Conservation (phyloP, 2,329 filamentous ascomycete genomes). For the Decorospora gaudefroyi region DNA sequence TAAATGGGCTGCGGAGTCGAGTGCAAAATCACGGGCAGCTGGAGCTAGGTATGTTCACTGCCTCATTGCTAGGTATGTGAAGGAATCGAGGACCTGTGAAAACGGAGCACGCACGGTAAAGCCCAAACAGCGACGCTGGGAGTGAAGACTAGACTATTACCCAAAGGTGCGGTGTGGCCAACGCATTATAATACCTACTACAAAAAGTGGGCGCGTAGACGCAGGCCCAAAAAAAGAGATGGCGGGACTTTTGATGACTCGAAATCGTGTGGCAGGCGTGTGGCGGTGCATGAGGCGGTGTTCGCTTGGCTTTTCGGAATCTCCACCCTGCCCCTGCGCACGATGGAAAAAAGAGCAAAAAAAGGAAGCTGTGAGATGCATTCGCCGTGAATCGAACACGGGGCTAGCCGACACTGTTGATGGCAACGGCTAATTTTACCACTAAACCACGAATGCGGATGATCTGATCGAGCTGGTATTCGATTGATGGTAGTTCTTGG, state of each 20-base stretch:
- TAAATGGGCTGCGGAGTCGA: no score
- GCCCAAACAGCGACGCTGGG: background rate
- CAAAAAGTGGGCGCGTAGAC: conserved; percentile 19
- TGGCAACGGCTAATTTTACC: conserved; percentile 25
- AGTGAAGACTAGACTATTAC: background rate
- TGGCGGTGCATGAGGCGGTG: conserved; percentile 25
- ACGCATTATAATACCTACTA: conserved; percentile 16
- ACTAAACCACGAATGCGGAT: conserved; percentile 22
- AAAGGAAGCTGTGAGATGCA: conserved; percentile 3
- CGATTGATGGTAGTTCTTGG: background rate
- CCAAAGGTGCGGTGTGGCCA: conserved; percentile 6
- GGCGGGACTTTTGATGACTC: conserved; percentile 25
- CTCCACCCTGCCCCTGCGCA: no score
- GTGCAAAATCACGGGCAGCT: no score
- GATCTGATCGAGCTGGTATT: background rate
- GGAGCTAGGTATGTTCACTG: conserved; percentile 5
- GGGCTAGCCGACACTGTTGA: conserved; percentile 17
- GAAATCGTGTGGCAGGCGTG: conserved; percentile 22
- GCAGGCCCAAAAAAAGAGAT: conserved; percentile 27
- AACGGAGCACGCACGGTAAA: background rate
- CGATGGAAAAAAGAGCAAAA: no score
- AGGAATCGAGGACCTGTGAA: background rate
- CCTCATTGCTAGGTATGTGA: conserved; percentile 4
- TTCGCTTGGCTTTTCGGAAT: no score
- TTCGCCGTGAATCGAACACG: conserved; percentile 22